Conservation (phyloP, 192 early-diverging fungal species). For the Tieghemiomyces parasiticus region DNA sequence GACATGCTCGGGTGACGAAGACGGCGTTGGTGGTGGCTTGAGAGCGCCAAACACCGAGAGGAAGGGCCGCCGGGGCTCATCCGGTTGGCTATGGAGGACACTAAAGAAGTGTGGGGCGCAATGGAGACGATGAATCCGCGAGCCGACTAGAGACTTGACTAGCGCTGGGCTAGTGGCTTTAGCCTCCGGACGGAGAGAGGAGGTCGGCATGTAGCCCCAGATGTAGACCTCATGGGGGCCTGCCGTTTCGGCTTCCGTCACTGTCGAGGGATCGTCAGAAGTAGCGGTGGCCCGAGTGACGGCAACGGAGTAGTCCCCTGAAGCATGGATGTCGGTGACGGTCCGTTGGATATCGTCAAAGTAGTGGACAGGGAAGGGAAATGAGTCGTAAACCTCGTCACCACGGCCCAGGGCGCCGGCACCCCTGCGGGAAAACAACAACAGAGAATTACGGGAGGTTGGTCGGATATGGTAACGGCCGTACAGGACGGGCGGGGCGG, state of each 20-base stretch:
- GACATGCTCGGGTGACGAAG: too few species aligned
- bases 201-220: slow-evolving; percentile 2
- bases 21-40: neutral
- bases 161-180: neutral
- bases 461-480: too few species aligned
- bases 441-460: too few species aligned
- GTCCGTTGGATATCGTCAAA: slow-evolving; percentile 7
- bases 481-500: too few species aligned
- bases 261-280: too few species aligned
- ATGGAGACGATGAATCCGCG: neutral
- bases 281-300: neutral
- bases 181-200: neutral
- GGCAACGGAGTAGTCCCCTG: neutral
- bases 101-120: neutral
- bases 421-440: slow-evolving; percentile 1
- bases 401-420: slow-evolving; percentile 8
- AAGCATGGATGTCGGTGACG: neutral
- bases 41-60: neutral
- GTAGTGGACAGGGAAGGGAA: slow-evolving; percentile 6
- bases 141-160: slow-evolving; percentile 1
- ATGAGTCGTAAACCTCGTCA: slow-evolving; percentile 9
- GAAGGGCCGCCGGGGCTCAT: neutral
- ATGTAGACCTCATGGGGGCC: neutral
- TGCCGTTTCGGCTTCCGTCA: neutral
- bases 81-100: neutral